phyloP scores from a whole-genome alignment of 306 rosid genomes.

The Glycyrrhiza uralensis region DNA sequence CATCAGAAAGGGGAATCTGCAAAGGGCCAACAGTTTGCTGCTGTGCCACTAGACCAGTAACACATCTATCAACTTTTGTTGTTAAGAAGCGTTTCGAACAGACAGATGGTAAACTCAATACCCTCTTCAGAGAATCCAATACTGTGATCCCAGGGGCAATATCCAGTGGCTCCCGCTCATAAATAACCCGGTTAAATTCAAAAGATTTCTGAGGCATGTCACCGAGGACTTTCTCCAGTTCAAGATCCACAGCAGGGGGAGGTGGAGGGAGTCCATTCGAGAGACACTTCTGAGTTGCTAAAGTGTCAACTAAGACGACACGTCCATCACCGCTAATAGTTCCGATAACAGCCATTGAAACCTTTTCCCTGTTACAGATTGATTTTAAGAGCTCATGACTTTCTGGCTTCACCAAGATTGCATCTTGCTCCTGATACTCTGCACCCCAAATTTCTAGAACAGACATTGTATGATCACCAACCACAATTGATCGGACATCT shows the following conservation, averaged over 20 bases:
- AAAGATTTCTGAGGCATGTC: constrained; percentile 88
- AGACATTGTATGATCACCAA: constrained; percentile 92
- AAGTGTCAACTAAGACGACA: constrained; percentile 62
- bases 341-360: constrained; percentile 93
- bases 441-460: constrained; percentile 97
- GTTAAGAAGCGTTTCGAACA: constrained; percentile 81
- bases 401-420: constrained; percentile 82
- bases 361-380: constrained; percentile 74
- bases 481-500: constrained; percentile 66
- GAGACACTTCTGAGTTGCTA: constrained; percentile 47
- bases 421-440: constrained; percentile 93
- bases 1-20: constrained; percentile 86
- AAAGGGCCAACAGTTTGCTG: constrained; percentile 92
- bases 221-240: constrained; percentile 87
- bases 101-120: constrained; percentile 76
- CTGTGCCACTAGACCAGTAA: constrained; percentile 86
- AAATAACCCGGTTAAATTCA: constrained; percentile 50
- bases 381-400: constrained; percentile 58
- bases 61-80: constrained; percentile 80
- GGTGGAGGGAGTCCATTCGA: constrained; percentile 63
- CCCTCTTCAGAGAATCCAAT: constrained; percentile 69
- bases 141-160: constrained; percentile 66
- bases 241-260: constrained; percentile 79
- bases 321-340: constrained; percentile 75
- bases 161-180: constrained; percentile 67